Conservation (phyloP, 2,329 filamentous ascomycete genomes). For the Aureobasidium pullulans region DNA sequence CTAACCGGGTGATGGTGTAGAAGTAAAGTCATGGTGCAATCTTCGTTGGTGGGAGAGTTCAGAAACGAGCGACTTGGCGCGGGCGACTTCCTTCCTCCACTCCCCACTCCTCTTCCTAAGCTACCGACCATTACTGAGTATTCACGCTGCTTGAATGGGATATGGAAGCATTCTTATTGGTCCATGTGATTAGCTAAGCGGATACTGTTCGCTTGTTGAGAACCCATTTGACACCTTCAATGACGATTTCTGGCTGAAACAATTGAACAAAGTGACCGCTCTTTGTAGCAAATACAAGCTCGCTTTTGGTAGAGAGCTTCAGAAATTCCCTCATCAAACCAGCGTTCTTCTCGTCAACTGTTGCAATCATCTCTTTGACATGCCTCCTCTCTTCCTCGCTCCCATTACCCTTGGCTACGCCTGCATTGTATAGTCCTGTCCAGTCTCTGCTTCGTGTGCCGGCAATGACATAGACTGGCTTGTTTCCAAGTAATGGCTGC, state of each 20-base stretch:
- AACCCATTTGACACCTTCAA: conserved; percentile 29
- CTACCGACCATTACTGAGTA: too few relatives aligned
- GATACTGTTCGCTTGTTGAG: conserved; percentile 1
- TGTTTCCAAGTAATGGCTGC: conserved; percentile 21
- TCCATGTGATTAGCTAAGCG: too few relatives aligned
- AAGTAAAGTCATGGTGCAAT: too few relatives aligned
- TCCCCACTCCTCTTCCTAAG: too few relatives aligned
- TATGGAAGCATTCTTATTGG: too few relatives aligned
- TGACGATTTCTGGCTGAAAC: conserved; percentile 30
- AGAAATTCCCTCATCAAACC: conserved; percentile 24
- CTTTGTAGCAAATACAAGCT: conserved; percentile 24
- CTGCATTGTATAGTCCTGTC: conserved; percentile 26
- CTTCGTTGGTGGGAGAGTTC: too few relatives aligned
- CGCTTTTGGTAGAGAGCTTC: conserved; percentile 25
- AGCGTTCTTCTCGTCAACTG: conserved; percentile 24
- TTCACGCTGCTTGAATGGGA: too few relatives aligned
- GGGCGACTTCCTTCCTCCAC: too few relatives aligned
- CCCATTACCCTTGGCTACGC: conserved; percentile 28
- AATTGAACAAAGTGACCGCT: conserved; percentile 33
- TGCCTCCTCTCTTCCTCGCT: conserved; percentile 21
- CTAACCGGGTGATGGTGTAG: too few relatives aligned
- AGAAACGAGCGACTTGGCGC: too few relatives aligned
- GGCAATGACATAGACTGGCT: conserved; percentile 23
- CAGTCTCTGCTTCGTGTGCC: conserved; percentile 25
- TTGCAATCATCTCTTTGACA: conserved; percentile 24